A percentile compares a stretch with the other conserved stretches of the same genome.
Conservation (phyloP, 805 yeast genomes). For the Schizosaccharomyces cryophilus region DNA sequence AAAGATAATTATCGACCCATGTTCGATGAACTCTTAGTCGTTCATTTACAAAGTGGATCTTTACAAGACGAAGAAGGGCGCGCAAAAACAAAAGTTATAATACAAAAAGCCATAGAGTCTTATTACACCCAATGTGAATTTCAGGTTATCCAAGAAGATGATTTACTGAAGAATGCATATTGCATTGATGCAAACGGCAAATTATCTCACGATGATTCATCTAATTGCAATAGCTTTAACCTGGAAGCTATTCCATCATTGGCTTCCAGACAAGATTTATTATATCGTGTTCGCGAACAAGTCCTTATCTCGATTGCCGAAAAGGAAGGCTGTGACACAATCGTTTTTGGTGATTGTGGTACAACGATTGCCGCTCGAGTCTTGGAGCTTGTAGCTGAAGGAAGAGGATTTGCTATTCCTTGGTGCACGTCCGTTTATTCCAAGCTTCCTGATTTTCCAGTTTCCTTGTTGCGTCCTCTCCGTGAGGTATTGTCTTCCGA, state of each 20-base stretch:
- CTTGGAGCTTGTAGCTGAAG: slow-evolving; percentile 56
- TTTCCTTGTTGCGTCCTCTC: slow-evolving; percentile 36
- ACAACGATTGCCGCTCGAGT: background rate
- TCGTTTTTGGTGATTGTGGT: background rate
- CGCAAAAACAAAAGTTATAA: background rate
- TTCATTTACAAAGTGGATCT: background rate
- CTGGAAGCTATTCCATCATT: background rate
- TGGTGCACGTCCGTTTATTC: background rate
- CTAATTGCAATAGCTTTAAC: background rate
- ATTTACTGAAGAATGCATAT: background rate
- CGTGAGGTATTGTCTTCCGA: slow-evolving; percentile 55
- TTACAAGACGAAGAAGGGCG: background rate
- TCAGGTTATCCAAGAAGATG: background rate
- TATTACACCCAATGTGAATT: background rate
- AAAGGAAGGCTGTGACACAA: background rate
- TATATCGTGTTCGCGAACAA: background rate
- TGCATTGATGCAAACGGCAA: background rate
- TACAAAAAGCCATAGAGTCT: background rate
- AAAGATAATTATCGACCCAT: background rate
- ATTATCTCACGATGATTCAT: background rate
- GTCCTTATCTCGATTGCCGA: background rate
- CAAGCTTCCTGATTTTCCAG: background rate
- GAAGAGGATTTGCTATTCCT: slow-evolving; percentile 54
- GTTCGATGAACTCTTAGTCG: background rate
- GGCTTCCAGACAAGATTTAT: background rate